Evolutionary conservation across 148 eudicot species (phyloP), one percentile per base, ranked within the genome.

Genomic region (Vaccinium macrocarpon): DNA sequence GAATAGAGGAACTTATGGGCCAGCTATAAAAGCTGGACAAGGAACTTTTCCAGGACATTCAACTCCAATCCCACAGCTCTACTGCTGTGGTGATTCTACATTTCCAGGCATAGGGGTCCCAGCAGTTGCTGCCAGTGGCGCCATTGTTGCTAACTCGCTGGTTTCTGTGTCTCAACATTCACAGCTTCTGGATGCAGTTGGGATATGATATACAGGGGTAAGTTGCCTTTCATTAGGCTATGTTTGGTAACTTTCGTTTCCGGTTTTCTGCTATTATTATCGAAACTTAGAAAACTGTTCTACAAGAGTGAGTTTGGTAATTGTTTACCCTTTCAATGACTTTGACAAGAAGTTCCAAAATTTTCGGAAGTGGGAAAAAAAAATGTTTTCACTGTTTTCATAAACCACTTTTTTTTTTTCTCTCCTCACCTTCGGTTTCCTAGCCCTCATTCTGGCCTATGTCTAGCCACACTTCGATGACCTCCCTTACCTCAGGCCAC

Each of bases 41-140:
- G 92, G 72, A 83, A 85, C 92, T 16, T 93, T 96, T 86, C 99
- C 98, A 1, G 99, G 97, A 74, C 98, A 96, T 89, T 71, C 97
- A 62, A 93, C 94, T 9, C 93, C 99, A 12, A 90, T 96, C 82
- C 87, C 93, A 12, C 97, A 92, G 80, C 93, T 96, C 48, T 94
- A 87, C 76, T 93, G 99, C 84, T 96, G 99, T 80, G 98, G 99
- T n/a, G 98, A 96, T 85, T 94, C 98, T 12, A 96, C 98, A 18
- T 96, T 96, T 78, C 99, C 98, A 0, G 99, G 99, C 73, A 96
- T 96, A 27, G 99, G 98, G 72, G 97, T 96, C 82, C 99, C 99
- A 59, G 97, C 99, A 25, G 99, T 96, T 83, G 99, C 99, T 86
- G 99, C 99, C 15, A 96, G 99, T 84, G 98, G 99, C 51, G 99